Percentiles rank a stretch among this genome's conserved stretches.
phyloP scores from a whole-genome alignment of 2,329 filamentous ascomycete genomes.

The Aureobasidium lini region DNA sequence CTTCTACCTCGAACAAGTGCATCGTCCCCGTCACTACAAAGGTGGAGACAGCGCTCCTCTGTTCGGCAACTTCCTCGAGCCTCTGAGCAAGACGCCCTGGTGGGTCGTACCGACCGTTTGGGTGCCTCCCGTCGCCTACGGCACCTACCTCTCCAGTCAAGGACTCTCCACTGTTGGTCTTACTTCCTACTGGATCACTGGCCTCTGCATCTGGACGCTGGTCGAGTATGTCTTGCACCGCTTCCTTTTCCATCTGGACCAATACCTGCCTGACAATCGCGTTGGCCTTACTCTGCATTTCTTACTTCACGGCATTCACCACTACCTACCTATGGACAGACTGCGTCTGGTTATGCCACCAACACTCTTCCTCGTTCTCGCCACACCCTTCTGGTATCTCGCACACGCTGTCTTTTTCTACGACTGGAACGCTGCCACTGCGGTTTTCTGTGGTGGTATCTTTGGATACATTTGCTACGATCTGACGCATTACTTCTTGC shows the following conservation, averaged over 20 bases:
- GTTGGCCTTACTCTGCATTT: conserved; percentile 84
- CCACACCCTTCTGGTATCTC: conserved; percentile 85
- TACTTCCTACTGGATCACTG: conserved; percentile 58
- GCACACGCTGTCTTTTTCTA: conserved; percentile 75
- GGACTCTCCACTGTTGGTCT: conserved; percentile 46
- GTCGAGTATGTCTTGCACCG: conserved; percentile 85
- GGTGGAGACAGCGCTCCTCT: conserved; percentile 86
- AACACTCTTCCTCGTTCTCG: conserved; percentile 73
- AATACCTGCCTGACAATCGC: conserved; percentile 87
- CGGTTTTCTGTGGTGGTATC: conserved; percentile 80
- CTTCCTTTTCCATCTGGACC: conserved; percentile 88
- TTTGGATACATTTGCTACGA: conserved; percentile 97
- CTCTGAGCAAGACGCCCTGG: conserved; percentile 92
- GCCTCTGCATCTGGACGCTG: conserved; percentile 76
- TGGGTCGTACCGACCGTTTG: conserved; percentile 79
- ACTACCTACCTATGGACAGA: conserved; percentile 99
- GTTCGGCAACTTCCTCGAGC: conserved; percentile 98
- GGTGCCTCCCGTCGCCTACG: conserved; percentile 73
- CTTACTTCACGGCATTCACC: conserved; percentile 90
- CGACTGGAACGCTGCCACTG: conserved; percentile 73
- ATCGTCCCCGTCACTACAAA: conserved; percentile 91
- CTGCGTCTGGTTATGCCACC: conserved; percentile 97
- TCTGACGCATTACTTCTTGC: conserved; percentile 95
- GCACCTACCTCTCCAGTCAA: conserved; percentile 55
- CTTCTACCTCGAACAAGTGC: conserved; percentile 96